A percentile compares a stretch with the other conserved stretches of the same genome.
Conservation (phyloP, 2,329 filamentous ascomycete genomes). For the Tolypocladium amazonense region DNA sequence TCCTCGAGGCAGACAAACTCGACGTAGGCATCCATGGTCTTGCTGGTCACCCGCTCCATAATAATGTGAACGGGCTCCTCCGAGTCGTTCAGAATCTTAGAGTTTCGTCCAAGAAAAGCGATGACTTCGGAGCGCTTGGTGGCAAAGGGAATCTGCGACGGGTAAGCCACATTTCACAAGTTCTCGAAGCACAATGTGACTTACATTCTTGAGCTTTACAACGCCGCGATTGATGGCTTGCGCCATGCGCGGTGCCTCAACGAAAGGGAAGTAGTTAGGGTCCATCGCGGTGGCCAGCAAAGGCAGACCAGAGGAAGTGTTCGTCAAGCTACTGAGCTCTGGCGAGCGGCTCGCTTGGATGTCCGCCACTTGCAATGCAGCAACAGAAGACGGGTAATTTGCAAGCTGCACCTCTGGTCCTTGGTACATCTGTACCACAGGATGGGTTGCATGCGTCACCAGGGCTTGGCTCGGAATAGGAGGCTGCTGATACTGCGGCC, state of each 20-base stretch:
- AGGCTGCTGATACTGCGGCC: background rate
- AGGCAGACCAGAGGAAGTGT: constrained; percentile 21
- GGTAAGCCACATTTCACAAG: constrained; percentile 1
- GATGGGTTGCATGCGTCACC: background rate
- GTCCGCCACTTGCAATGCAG: background rate
- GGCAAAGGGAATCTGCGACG: constrained; percentile 43
- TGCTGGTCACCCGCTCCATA: constrained; percentile 52
- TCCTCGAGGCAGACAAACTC: constrained; percentile 44
- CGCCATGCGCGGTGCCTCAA: constrained; percentile 23
- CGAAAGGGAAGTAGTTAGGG: constrained; percentile 34
- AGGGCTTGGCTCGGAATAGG: background rate
- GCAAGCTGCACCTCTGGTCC: background rate
- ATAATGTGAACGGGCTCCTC: constrained; percentile 52
- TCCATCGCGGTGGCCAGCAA: constrained; percentile 22
- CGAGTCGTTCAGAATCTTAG: constrained; percentile 40
- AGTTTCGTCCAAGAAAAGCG: constrained; percentile 48
- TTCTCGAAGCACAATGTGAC: constrained; percentile 10
- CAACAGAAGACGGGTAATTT: background rate
- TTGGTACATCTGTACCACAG: background rate
- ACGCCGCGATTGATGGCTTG: constrained; percentile 28
- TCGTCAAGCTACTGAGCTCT: constrained; percentile 25
- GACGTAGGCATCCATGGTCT: constrained; percentile 51
- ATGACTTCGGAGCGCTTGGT: constrained; percentile 43
- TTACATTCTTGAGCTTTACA: constrained; percentile 39
- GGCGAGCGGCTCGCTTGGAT: constrained; percentile 21